Conservation (phyloP, 148 eudicot genomes). For the Pouteria glomerata region DNA sequence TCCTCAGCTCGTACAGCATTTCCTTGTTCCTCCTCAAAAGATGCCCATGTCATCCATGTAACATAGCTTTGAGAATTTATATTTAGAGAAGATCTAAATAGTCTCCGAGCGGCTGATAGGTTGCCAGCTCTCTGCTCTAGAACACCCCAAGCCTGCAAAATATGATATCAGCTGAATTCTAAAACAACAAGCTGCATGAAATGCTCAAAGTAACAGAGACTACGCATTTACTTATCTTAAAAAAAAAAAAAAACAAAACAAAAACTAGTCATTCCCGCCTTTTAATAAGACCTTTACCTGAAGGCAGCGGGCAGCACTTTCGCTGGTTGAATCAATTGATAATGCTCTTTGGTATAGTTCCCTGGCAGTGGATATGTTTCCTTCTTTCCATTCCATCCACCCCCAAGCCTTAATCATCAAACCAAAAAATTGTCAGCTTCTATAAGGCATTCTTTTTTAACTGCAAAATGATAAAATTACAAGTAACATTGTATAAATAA, state of each 20-base stretch:
- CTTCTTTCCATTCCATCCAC: constrained; percentile 99
- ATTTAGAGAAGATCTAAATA: constrained; percentile 83
- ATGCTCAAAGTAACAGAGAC: no score
- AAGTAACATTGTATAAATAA: neutral
- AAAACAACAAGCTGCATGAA: neutral
- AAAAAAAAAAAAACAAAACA: no score
- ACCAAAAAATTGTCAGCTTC: constrained; percentile 4
- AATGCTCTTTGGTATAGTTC: constrained; percentile 75
- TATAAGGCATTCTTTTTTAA: no score
- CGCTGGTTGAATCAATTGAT: constrained; percentile 58
- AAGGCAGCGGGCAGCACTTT: constrained; percentile 97
- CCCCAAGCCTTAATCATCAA: constrained; percentile 79
- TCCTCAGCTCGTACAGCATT: constrained; percentile 89
- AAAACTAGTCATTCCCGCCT: neutral
- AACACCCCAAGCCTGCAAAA: constrained; percentile 93
- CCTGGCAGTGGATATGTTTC: constrained; percentile 69
- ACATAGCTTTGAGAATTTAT: constrained; percentile 90
- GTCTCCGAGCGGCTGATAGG: constrained; percentile 83
- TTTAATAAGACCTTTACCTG: constrained; percentile 43
- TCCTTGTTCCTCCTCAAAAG: constrained; percentile 90
- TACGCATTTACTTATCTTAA: no score
- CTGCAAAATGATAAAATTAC: neutral
- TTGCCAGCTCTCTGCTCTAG: constrained; percentile 91
- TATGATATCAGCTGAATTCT: neutral
- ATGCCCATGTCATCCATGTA: constrained; percentile 99